These are phyloP conservation scores for Emericellopsis cladophorae DNA, from an alignment of 2,329 filamentous ascomycete genomes.

Conservation along the genomic window DNA sequence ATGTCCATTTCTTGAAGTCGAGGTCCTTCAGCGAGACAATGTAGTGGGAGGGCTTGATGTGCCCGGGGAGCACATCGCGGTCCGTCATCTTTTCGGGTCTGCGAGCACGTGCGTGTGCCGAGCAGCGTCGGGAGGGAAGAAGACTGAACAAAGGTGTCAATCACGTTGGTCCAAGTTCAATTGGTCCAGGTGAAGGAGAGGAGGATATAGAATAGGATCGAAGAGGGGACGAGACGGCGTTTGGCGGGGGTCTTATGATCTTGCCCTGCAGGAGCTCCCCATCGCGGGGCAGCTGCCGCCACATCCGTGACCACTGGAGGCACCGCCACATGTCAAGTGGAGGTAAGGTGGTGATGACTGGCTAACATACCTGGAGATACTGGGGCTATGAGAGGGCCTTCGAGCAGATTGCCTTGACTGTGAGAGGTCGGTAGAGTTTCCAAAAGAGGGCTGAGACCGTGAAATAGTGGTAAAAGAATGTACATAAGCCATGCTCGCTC, in stretches of 20 bases:
- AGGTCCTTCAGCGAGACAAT: slow-evolving; percentile 69
- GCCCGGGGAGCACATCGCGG: slow-evolving; percentile 48
- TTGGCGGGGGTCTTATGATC: background rate
- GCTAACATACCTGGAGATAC: slow-evolving; percentile 1
- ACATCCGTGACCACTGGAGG: background rate
- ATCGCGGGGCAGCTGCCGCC: background rate
- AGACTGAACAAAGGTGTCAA: slow-evolving; percentile 7
- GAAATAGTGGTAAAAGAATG: background rate
- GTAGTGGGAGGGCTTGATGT: slow-evolving; percentile 77
- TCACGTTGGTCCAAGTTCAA: background rate
- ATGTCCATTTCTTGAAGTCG: slow-evolving; percentile 62
- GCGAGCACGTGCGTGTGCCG: slow-evolving; percentile 20
- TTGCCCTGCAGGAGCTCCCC: background rate
- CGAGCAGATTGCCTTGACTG: no score
- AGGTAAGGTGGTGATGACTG: no score
- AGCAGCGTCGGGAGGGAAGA: slow-evolving; percentile 18
- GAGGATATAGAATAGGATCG: background rate
- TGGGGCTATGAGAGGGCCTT: background rate
- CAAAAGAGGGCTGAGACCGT: no score
- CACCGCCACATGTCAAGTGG: background rate
- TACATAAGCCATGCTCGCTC: slow-evolving; percentile 1
- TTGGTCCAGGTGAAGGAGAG: background rate
- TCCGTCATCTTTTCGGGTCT: slow-evolving; percentile 34
- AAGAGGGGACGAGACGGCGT: background rate
- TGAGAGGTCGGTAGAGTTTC: no score